Percentiles rank a stretch among this genome's conserved stretches.
Conservation (phyloP, 345 rosid species). For the Salix dunnii region DNA sequence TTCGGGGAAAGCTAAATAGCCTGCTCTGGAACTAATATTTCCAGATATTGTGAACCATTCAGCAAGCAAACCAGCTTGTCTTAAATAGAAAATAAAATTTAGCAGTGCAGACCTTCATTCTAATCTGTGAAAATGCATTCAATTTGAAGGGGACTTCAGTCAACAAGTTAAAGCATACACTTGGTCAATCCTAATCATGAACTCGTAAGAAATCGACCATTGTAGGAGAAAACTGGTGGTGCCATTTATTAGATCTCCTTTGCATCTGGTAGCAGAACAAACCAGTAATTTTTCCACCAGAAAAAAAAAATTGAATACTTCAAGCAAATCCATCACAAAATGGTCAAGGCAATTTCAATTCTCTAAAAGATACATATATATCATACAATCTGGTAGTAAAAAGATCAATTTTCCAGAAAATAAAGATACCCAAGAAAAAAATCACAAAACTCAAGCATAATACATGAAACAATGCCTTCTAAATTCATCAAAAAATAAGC, state of each 20-base stretch:
- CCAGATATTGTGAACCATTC: neutral
- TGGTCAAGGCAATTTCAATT: neutral
- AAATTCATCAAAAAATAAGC: constrained; percentile 22
- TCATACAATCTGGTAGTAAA: neutral
- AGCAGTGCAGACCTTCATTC: neutral
- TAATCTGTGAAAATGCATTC: neutral
- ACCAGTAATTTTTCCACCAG: neutral
- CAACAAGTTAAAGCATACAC: neutral
- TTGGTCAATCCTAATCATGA: neutral
- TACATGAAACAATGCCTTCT: neutral
- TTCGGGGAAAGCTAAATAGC: neutral
- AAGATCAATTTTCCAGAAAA: neutral
- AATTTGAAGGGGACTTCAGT: neutral
- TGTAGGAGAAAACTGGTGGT: neutral
- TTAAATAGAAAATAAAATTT: neutral
- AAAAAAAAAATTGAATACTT: neutral
- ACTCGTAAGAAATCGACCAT: neutral
- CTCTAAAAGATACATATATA: neutral
- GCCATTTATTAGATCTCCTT: neutral
- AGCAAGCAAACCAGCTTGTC: neutral
- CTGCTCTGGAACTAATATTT: neutral
- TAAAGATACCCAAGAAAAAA: no score
- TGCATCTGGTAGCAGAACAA: neutral
- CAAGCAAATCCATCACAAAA: neutral
- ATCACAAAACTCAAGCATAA: neutral